Percentiles rank a stretch among this genome's conserved stretches.
These are phyloP conservation scores for Xerocomus amazonicus DNA, from an alignment of 1,284 basidiomycete genomes.

Conservation along the genomic window DNA sequence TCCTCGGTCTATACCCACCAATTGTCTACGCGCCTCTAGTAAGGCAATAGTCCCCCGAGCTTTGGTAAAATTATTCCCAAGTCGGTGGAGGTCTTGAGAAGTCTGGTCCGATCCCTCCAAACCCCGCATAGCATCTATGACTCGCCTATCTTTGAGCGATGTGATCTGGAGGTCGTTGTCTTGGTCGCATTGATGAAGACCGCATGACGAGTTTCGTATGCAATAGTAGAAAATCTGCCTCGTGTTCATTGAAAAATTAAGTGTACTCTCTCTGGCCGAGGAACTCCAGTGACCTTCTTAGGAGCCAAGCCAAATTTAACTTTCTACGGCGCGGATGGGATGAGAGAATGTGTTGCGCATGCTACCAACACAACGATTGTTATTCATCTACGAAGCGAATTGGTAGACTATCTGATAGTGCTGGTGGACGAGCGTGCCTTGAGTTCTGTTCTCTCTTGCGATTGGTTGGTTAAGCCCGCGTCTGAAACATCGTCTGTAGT, in stretches of 20 bases:
- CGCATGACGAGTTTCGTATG: conserved; percentile 11
- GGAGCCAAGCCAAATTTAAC: conserved; percentile 11
- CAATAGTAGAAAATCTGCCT: conserved; percentile 14
- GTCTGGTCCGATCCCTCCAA: conserved; percentile 16
- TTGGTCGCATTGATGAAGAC: conserved; percentile 18
- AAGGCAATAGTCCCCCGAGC: conserved; percentile 16
- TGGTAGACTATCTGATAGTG: not conserved
- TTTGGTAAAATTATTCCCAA: conserved; percentile 9
- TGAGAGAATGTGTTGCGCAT: conserved; percentile 1
- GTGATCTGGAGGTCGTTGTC: conserved; percentile 11
- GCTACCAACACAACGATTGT: not conserved
- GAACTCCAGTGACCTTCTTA: conserved; percentile 3
- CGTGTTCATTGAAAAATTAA: conserved; percentile 18
- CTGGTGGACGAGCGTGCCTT: not conserved
- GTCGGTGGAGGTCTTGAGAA: conserved; percentile 7
- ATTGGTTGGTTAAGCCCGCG: conserved; percentile 3
- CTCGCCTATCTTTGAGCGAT: conserved; percentile 11
- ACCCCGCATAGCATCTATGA: conserved; percentile 17
- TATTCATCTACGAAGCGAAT: conserved; percentile 9
- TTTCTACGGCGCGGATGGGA: not conserved
- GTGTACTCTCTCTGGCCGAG: conserved; percentile 4
- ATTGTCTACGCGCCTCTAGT: conserved; percentile 7
- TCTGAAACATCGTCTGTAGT: conserved; percentile 14
- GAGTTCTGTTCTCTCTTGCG: not conserved
- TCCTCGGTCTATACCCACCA: conserved; percentile 28